phyloP scores from a whole-genome alignment of 495 filamentous ascomycete species.

The Penicillium egyptiacum region DNA sequence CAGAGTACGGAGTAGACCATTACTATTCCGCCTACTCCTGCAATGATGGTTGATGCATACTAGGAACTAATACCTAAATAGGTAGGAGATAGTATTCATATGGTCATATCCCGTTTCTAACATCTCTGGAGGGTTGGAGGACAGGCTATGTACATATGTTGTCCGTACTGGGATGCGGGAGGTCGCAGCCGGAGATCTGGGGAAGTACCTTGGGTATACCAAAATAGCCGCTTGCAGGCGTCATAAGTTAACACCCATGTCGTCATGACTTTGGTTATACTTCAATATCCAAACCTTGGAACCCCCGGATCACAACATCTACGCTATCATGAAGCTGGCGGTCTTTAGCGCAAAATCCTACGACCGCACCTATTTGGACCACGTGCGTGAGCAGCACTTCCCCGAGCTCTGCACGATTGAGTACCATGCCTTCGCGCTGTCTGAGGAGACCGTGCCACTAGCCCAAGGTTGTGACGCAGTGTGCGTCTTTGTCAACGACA shows the following conservation, averaged over 20 bases:
- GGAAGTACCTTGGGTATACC: not conserved
- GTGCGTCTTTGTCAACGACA: conserved; percentile 73
- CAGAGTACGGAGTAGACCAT: no score
- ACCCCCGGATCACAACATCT: not conserved
- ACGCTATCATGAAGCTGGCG: conserved; percentile 54
- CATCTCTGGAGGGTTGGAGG: no score
- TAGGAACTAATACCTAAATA: no score
- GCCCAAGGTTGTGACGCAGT: conserved; percentile 56
- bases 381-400: conserved; percentile 26
- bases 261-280: conserved; percentile 1
- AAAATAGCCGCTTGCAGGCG: not conserved
- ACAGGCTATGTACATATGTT: no score
- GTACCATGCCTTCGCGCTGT: conserved; percentile 58
- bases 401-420: conserved; percentile 38
- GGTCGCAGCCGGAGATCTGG: not conserved
- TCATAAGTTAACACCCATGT: not conserved
- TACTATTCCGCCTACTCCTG: no score
- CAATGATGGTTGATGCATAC: no score
- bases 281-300: not conserved
- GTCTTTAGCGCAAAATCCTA: conserved; percentile 65
- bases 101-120: no score
- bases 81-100: no score
- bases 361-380: conserved; percentile 52
- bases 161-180: no score
- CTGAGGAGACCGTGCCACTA: conserved; percentile 55